Evolutionary conservation across 805 yeast genomes (phyloP), one percentile per base, ranked within the genome.

Genomic region (Ogataea polymorpha): DNA sequence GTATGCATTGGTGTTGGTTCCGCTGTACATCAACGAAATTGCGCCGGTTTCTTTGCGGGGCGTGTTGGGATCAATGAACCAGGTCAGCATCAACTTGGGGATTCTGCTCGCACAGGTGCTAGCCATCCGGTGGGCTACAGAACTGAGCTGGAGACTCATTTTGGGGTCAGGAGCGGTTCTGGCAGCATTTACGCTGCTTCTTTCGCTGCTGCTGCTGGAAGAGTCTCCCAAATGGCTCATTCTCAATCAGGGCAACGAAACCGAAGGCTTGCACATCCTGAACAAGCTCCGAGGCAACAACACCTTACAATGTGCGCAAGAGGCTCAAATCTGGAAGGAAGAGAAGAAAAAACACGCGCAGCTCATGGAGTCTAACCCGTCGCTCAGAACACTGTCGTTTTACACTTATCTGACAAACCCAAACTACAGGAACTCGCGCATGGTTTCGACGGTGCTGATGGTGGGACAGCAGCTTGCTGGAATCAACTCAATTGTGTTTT

Each of bases 391-490:
- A 12, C 38, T 68, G 5, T 50, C 67, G 1, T 41, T 73, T 15
- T 45, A 48, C 40, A 55, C 64, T 16, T 89, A 86, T 57, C 49
- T 84, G 32, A 67, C 69, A 0, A 64, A 71, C 13, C 64, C 76
- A 0, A 70, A 62, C 32, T 88, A 75, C 62, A 60, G 65, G 24
- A 75, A 75, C 38, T 80, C 93, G 4, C 69, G 81, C 35, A 54
- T 74, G 14, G 83, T 81, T 1, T 85, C 89, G 8, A 77, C 89
- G 0, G 77, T 83, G 2, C 72, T 88, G 13, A 75, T 90, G 70
- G 66, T 82, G 15, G 82, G 90, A 13, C 99, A 93, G 66, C 99
- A 93, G 61, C 77, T 91, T 43, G 80, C 88, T 53, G 99, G 99
- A 24, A 86, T 93, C 58, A 93, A 93, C 61, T 80, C 96, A 2